Evolutionary conservation across 1,139 yeast species (phyloP), one percentile per base, ranked within the genome.

Genomic region (Yamadazyma dendronema): DNA sequence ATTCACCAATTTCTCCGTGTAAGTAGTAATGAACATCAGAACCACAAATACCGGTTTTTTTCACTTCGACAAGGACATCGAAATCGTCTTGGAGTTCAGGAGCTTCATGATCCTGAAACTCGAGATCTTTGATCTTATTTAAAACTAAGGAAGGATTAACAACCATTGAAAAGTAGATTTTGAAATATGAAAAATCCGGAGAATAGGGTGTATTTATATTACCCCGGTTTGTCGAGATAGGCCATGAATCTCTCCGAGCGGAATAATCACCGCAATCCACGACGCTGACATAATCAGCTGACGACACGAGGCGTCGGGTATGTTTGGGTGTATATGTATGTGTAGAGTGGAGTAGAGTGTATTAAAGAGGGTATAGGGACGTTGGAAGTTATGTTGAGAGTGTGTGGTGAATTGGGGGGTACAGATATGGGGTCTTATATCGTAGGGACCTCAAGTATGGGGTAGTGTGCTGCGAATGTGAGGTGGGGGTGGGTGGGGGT

Each of bases 21-120:
- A 80, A 76, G 51, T 80, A 86, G 67, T 83, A 88, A 56, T 87
- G 95, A 47, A 86, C 83, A 58, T 86, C 95, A 5, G 89, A 81
- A 4, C 96, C 96, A 61, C 96, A 88, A 46, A 88, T 82, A 34
- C 96, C 96, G 1, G 96, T 87, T 35, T 62, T 61, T 56, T 80
- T 81, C 48, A 88, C 84, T 38, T 81, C 81, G 19, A 88, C 78
- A 49, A 84, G 75, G 31, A 88, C 96, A 45, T 79, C 84, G 49
- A 77, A 77, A 31, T 84, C 81, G 44, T 79, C 81, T 8, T 56
- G 54, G 44, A 84, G 65, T 48, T 65, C 63, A 10, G 95, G 95
- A 25, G 79, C 65, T 8, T 84, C 82, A 46, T 80, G 74, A 37
- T 79, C 72, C 61, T 84, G 90, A 47, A 79, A 76, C 24, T 69